Evolutionary conservation across 169 alveolate species (phyloP).

Genomic region (Plasmodium cynomolgi): DNA sequence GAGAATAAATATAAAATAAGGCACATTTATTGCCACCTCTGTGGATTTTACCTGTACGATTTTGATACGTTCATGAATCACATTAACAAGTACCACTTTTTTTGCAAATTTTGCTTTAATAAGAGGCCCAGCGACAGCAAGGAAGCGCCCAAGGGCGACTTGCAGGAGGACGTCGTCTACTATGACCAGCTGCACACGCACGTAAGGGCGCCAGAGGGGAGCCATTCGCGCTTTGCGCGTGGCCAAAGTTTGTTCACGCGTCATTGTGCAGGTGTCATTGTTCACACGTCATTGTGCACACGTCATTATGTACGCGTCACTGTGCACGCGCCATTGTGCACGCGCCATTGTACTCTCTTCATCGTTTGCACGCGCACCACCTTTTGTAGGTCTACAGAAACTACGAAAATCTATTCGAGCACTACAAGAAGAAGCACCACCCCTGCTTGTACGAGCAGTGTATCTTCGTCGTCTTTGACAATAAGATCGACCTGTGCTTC

Average conservation of each 20-base stretch:
- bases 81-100: slow-evolving; percentile 67
- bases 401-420: slow-evolving; percentile 74
- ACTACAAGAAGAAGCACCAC: slow-evolving; percentile 77
- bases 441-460: slow-evolving; percentile 82
- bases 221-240: background rate
- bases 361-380: no score
- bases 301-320: no score
- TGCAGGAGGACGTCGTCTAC: slow-evolving; percentile 39
- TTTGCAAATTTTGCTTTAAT: slow-evolving; percentile 73
- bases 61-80: slow-evolving; percentile 65
- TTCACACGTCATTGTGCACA: background rate
- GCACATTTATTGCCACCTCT: slow-evolving; percentile 72
- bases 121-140: slow-evolving; percentile 10
- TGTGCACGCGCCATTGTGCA: background rate
- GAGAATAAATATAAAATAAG: slow-evolving; percentile 64
- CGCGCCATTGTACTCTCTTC: background rate
- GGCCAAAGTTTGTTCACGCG: background rate
- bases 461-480: slow-evolving; percentile 81
- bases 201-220: slow-evolving; percentile 9
- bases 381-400: slow-evolving; percentile 76
- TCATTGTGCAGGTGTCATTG: background rate
- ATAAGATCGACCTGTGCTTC: slow-evolving; percentile 76
- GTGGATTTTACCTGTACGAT: slow-evolving; percentile 58
- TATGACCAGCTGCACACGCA: slow-evolving; percentile 63
- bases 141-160: slow-evolving; percentile 12